A percentile compares a stretch with the other conserved stretches of the same genome.
phyloP scores from a whole-genome alignment of 2,329 filamentous ascomycete genomes.

The Diaporthe citrichinensis region DNA sequence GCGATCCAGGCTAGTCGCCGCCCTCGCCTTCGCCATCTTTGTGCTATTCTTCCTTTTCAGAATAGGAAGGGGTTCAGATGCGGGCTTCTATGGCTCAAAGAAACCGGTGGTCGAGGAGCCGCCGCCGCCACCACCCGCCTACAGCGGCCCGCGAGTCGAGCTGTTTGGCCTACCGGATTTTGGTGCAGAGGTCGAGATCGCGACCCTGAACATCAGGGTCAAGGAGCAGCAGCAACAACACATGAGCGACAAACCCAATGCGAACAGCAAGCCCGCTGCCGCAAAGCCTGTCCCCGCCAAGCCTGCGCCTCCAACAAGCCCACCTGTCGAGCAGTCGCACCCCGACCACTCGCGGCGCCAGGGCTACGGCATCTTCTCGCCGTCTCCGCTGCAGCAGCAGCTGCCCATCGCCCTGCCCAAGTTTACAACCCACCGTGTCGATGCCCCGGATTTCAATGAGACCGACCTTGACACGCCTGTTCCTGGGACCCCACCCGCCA shows the following conservation, averaged over 20 bases:
- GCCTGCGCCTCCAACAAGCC: background rate
- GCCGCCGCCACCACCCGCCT: constrained; percentile 4
- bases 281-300: background rate
- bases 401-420: constrained; percentile 40
- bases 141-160: constrained; percentile 37
- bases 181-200: constrained; percentile 33
- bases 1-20: constrained; percentile 35
- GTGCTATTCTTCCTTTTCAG: constrained; percentile 35
- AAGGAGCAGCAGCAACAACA: constrained; percentile 17
- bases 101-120: constrained; percentile 13
- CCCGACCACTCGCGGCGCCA: constrained; percentile 4
- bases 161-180: constrained; percentile 39
- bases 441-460: constrained; percentile 34
- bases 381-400: constrained; percentile 38
- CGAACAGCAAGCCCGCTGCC: constrained; percentile 2
- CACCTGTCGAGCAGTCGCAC: background rate
- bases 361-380: constrained; percentile 16
- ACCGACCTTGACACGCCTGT: constrained; percentile 29
- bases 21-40: constrained; percentile 32
- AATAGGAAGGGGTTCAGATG: constrained; percentile 9
- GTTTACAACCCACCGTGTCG: constrained; percentile 34
- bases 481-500: constrained; percentile 37
- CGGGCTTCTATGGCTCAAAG: constrained; percentile 16
- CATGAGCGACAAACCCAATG: background rate
- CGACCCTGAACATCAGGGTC: constrained; percentile 39